Conservation (phyloP, 1,284 basidiomycete genomes). For the Phenoliferia sp. region DNA sequence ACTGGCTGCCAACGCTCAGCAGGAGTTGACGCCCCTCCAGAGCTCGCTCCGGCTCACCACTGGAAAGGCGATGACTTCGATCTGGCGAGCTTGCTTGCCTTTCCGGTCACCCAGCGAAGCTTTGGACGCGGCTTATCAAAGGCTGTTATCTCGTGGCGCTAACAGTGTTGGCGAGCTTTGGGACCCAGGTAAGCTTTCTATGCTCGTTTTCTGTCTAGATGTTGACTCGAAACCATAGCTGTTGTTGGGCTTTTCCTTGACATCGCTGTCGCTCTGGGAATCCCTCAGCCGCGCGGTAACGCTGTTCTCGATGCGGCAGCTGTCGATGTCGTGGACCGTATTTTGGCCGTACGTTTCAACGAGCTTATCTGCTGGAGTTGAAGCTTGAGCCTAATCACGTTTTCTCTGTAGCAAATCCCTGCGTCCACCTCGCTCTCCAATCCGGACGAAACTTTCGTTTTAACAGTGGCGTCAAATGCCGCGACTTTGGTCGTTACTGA, state of each 20-base stretch:
- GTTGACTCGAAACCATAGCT: too few relatives aligned
- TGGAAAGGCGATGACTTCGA: slow-evolving; percentile 44
- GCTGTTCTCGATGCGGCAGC: slow-evolving; percentile 4
- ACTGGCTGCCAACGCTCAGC: slow-evolving; percentile 15
- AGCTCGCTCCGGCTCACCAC: slow-evolving; percentile 41
- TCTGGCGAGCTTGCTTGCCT: slow-evolving; percentile 44
- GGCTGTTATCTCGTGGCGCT: slow-evolving; percentile 6
- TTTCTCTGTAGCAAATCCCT: slow-evolving; percentile 10
- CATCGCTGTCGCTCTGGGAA: slow-evolving; percentile 22
- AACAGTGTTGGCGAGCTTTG: slow-evolving; percentile 13
- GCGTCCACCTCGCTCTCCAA: background rate
- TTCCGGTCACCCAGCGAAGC: slow-evolving; percentile 5
- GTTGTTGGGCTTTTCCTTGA: slow-evolving; percentile 26
- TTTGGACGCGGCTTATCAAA: slow-evolving; percentile 16
- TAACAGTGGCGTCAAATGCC: slow-evolving; percentile 20
- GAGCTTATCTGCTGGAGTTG: background rate
- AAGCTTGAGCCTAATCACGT: background rate
- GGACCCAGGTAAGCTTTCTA: slow-evolving; percentile 11
- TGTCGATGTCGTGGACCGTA: slow-evolving; percentile 9
- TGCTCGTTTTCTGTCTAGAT: background rate
- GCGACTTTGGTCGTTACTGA: slow-evolving; percentile 13
- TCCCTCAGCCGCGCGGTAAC: slow-evolving; percentile 15
- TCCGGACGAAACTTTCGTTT: slow-evolving; percentile 9
- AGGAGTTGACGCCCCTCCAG: slow-evolving; percentile 33
- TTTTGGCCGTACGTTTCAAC: slow-evolving; percentile 2